Percentiles rank a stretch among this genome's conserved stretches.
phyloP scores from a whole-genome alignment of 768 basidiomycete species.

The Russula compacta region DNA sequence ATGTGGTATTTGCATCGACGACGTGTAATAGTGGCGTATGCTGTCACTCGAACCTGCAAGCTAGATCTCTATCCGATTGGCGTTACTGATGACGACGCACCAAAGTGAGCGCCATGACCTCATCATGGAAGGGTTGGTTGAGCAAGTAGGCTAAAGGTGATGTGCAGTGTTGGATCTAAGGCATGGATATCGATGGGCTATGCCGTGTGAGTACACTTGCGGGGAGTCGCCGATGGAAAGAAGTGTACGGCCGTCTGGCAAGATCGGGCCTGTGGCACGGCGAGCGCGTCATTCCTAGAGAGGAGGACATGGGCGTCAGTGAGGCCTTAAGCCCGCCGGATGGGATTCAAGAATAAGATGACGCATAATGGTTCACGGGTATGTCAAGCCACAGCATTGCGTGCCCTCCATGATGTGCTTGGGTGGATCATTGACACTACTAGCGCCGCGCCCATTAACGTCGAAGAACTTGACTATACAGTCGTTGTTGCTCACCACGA shows the following conservation, averaged over 20 bases:
- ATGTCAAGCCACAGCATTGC: conserved; percentile 44
- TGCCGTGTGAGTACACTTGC: too few species aligned
- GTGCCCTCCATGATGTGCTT: conserved; percentile 39
- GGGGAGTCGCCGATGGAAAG: too few species aligned
- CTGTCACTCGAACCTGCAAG: too few species aligned
- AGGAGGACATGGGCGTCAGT: background rate
- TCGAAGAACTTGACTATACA: conserved; percentile 73
- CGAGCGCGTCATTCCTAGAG: conserved; percentile 11
- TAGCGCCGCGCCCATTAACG: conserved; percentile 43
- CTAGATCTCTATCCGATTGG: too few species aligned
- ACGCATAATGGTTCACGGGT: conserved; percentile 75
- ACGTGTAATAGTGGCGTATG: conserved; percentile 56
- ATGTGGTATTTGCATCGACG: conserved; percentile 76
- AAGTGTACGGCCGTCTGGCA: too few species aligned
- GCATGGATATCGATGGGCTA: too few species aligned
- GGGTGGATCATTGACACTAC: conserved; percentile 28
- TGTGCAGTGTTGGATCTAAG: too few species aligned
- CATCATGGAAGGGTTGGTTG: conserved; percentile 23
- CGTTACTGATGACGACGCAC: conserved; percentile 32
- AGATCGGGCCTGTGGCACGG: conserved; percentile 35
- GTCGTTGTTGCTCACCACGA: conserved; percentile 85
- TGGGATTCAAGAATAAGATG: background rate
- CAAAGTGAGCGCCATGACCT: conserved; percentile 87
- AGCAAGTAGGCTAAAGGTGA: too few species aligned
- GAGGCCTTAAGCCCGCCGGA: background rate